Percentiles rank a stretch among this genome's conserved stretches.
These are phyloP conservation scores for Leptomonas pyrrhocoris DNA, from an alignment of 208 protist genomes.

Conservation along the genomic window DNA sequence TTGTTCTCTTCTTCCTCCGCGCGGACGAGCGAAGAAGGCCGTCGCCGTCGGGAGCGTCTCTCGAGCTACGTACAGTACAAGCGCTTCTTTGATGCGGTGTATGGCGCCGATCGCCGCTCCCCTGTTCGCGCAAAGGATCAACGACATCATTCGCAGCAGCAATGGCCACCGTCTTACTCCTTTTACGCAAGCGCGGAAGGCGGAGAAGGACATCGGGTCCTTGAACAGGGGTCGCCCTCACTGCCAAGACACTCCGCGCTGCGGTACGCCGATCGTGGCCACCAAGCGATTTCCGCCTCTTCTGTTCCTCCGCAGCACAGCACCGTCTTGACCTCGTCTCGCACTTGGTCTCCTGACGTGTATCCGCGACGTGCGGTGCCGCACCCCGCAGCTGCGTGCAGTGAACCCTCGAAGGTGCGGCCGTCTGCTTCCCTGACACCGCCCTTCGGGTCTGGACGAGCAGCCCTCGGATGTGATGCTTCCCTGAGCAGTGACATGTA, in stretches of 20 bases:
- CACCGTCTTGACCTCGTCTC: background rate
- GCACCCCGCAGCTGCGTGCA: background rate
- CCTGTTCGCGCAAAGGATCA: background rate
- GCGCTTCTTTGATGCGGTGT: constrained; percentile 33
- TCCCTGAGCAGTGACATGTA: constrained; percentile 1
- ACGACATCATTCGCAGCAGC: background rate
- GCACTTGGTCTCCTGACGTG: constrained; percentile 6
- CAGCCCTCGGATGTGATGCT: background rate
- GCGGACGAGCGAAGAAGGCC: background rate
- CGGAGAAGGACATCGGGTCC: no score
- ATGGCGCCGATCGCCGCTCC: constrained; percentile 1
- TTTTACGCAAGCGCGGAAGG: no score
- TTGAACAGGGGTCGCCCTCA: no score
- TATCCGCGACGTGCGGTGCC: constrained; percentile 3
- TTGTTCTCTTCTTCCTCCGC: no score
- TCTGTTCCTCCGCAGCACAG: background rate
- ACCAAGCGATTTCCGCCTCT: background rate
- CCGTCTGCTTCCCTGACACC: background rate
- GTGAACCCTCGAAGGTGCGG: no score
- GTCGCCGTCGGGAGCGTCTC: constrained; percentile 1
- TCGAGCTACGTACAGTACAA: constrained; percentile 31
- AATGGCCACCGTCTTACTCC: background rate
- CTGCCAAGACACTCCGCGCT: background rate
- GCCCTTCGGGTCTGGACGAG: background rate
- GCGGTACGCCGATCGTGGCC: background rate